These are phyloP conservation scores for Immersiporthe knoxdaviesiana DNA, from an alignment of 2,329 filamentous ascomycete species.

Conservation along the genomic window DNA sequence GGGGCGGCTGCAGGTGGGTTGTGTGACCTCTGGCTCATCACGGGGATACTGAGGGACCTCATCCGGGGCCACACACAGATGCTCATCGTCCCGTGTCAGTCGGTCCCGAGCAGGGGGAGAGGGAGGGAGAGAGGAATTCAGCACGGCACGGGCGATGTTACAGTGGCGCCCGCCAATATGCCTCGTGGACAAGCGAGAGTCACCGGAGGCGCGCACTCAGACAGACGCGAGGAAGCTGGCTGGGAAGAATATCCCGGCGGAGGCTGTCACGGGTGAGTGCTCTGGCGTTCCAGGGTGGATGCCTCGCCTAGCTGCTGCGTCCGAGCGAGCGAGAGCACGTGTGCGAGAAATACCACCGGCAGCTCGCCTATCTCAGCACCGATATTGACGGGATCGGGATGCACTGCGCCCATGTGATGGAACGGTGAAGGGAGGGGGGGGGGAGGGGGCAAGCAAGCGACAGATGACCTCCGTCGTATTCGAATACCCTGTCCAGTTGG, in stretches of 20 bases:
- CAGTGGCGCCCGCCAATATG: conserved; percentile 17
- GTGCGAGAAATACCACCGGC: conserved; percentile 7
- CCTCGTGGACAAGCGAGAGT: conserved; percentile 15
- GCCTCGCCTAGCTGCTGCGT: neutral
- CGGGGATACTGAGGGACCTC: conserved; percentile 1
- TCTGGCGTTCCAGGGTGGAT: neutral
- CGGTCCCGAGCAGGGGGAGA: conserved; percentile 7
- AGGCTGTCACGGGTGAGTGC: conserved; percentile 1
- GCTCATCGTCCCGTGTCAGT: neutral
- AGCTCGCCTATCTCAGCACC: conserved; percentile 21
- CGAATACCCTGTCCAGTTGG: neutral
- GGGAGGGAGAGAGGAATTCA: no score
- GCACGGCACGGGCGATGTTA: neutral
- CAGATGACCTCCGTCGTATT: neutral
- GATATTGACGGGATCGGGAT: conserved; percentile 13
- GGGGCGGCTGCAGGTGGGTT: conserved; percentile 8
- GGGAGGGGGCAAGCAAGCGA: neutral
- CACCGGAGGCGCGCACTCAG: neutral
- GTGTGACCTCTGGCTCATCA: conserved; percentile 14
- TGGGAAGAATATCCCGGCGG: neutral
- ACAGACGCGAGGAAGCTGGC: neutral
- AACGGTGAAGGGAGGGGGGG: neutral
- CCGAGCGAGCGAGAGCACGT: neutral
- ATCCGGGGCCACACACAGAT: neutral
- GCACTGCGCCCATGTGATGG: conserved; percentile 1